Evolutionary conservation across 495 filamentous ascomycete species (phyloP).

Genomic region (Hyaloscypha finlandica): DNA sequence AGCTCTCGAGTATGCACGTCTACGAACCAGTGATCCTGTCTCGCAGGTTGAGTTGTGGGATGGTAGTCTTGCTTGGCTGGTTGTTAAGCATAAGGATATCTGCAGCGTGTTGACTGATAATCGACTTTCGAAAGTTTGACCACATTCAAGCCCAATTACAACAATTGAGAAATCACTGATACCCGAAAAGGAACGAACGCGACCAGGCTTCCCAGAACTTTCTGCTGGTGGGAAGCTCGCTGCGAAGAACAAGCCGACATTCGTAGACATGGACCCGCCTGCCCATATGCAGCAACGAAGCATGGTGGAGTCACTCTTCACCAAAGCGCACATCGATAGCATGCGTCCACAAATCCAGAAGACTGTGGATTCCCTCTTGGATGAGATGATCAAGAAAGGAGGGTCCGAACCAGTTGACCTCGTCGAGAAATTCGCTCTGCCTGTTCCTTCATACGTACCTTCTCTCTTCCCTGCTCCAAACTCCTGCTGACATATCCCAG

Average conservation of each 20-base stretch:
- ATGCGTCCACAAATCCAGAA: slow-evolving; percentile 45
- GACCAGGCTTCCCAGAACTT: slow-evolving; percentile 49
- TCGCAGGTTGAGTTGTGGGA: slow-evolving; percentile 48
- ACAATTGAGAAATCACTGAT: neutral
- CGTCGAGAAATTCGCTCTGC: slow-evolving; percentile 45
- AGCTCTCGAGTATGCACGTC: slow-evolving; percentile 42
- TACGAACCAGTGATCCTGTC: slow-evolving; percentile 43
- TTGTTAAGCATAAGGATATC: slow-evolving; percentile 48
- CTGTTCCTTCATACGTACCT: slow-evolving; percentile 43
- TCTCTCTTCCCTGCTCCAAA: too few relatives aligned
- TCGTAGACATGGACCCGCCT: slow-evolving; percentile 52
- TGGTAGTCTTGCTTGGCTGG: slow-evolving; percentile 45
- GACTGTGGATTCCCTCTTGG: slow-evolving; percentile 43
- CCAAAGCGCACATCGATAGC: slow-evolving; percentile 37
- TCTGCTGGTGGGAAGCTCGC: slow-evolving; percentile 42
- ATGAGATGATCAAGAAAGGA: slow-evolving; percentile 38
- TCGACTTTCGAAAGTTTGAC: slow-evolving; percentile 39
- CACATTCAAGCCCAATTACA: neutral
- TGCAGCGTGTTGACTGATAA: slow-evolving; percentile 43
- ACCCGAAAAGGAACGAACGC: slow-evolving; percentile 33
- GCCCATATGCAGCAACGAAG: slow-evolving; percentile 42
- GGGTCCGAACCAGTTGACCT: slow-evolving; percentile 42
- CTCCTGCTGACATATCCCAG: slow-evolving; percentile 24
- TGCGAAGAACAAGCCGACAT: slow-evolving; percentile 46
- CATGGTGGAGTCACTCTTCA: slow-evolving; percentile 47